phyloP scores from a whole-genome alignment of 148 eudicot species.

The Silene conica region DNA sequence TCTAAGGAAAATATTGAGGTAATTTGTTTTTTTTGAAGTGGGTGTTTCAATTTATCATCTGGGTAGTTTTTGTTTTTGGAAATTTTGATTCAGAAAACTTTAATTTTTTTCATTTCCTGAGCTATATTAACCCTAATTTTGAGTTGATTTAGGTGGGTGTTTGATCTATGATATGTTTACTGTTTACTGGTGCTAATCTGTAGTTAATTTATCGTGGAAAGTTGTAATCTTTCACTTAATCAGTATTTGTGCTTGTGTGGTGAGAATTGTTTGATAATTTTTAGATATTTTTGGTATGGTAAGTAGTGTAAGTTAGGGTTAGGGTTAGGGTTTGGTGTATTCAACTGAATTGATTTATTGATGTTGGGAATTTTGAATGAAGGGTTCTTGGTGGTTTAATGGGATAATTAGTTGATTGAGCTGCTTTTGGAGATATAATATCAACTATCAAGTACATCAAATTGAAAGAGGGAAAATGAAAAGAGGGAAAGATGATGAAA shows the following conservation, averaged over 20 bases:
- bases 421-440: constrained; percentile 18
- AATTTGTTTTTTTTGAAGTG: constrained; percentile 5
- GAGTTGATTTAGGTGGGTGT: not conserved
- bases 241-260: not conserved
- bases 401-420: not conserved
- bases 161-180: not conserved
- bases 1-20: not conserved
- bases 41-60: not conserved
- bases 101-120: constrained; percentile 1
- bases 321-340: too few relatives aligned
- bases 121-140: not conserved
- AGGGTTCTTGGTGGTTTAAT: too few relatives aligned
- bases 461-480: constrained; percentile 40
- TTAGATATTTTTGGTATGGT: not conserved
- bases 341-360: too few relatives aligned
- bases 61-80: not conserved
- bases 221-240: not conserved
- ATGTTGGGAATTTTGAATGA: too few relatives aligned
- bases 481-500: constrained; percentile 70
- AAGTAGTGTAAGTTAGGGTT: too few relatives aligned
- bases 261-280: not conserved
- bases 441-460: not conserved
- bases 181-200: not conserved
- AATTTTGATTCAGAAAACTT: not conserved
- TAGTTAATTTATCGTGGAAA: too few relatives aligned